These are phyloP conservation scores for Aspergillus ochraceoroseus DNA, from an alignment of 2,329 filamentous ascomycete species.

Conservation along the genomic window DNA sequence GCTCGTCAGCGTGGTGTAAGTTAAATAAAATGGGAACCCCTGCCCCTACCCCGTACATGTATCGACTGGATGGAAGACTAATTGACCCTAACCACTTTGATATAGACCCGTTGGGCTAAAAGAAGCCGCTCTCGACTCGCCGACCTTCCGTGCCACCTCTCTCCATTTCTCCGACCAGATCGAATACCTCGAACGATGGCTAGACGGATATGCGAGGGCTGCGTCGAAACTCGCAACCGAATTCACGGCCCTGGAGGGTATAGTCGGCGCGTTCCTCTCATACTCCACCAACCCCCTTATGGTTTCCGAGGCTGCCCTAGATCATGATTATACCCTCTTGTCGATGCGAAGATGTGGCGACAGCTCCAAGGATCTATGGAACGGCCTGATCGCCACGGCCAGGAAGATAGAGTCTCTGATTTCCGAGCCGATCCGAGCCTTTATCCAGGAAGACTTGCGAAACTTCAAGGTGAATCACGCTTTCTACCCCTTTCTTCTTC, in stretches of 20 bases:
- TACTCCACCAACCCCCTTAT: conserved; percentile 68
- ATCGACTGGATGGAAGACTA: background rate
- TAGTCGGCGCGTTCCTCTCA: conserved; percentile 70
- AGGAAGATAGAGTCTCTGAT: conserved; percentile 72
- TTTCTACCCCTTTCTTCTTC: conserved; percentile 3
- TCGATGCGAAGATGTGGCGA: conserved; percentile 82
- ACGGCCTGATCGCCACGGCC: conserved; percentile 64
- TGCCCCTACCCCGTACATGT: background rate
- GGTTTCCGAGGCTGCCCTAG: conserved; percentile 76
- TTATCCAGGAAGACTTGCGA: conserved; percentile 72
- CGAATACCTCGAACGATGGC: conserved; percentile 87
- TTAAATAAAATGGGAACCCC: conserved; percentile 2
- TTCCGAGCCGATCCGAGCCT: conserved; percentile 74
- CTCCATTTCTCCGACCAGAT: conserved; percentile 87
- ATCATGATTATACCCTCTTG: conserved; percentile 90
- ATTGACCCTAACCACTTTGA: conserved; percentile 15
- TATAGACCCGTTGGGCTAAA: conserved; percentile 74
- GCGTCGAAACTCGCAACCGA: conserved; percentile 59
- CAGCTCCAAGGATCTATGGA: conserved; percentile 83
- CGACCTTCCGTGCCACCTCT: conserved; percentile 83
- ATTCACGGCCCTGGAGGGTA: conserved; percentile 69
- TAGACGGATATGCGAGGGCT: conserved; percentile 65
- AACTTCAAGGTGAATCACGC: conserved; percentile 62
- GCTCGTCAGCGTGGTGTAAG: conserved; percentile 46
- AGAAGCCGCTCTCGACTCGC: conserved; percentile 93